These are phyloP conservation scores for Yarrowia keelungensis DNA, from an alignment of 805 yeast species.

Conservation along the genomic window DNA sequence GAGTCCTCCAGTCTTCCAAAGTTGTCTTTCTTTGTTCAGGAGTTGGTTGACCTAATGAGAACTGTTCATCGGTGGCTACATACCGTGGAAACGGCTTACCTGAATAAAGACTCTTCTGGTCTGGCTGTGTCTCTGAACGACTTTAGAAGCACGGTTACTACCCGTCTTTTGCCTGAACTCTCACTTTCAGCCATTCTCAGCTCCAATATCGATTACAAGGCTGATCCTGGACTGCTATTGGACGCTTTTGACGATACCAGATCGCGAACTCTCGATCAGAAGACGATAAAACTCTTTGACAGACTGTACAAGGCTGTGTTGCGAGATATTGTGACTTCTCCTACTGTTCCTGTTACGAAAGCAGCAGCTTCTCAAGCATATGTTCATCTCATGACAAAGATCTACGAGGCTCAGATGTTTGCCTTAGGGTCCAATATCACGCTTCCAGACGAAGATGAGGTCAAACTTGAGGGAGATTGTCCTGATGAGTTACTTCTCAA, in stretches of 20 bases:
- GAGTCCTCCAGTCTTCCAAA: neutral
- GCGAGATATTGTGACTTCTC: neutral
- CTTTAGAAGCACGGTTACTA: neutral
- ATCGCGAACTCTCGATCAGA: neutral
- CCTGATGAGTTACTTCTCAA: conserved; percentile 10
- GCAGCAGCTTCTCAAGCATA: conserved; percentile 26
- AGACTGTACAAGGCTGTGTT: conserved; percentile 13
- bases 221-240: conserved; percentile 13
- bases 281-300: neutral
- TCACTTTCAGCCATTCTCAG: conserved; percentile 1
- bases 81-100: conserved; percentile 4
- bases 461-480: neutral
- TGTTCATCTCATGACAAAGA: neutral
- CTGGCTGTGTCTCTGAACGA: conserved; percentile 29
- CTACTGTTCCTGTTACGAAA: neutral
- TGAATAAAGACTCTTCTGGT: conserved; percentile 14
- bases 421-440: conserved; percentile 7
- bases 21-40: conserved; percentile 6
- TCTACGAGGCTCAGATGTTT: conserved; percentile 14
- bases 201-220: neutral
- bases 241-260: conserved; percentile 25
- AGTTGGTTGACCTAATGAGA: conserved; percentile 4
- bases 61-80: conserved; percentile 3
- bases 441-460: neutral
- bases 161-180: neutral